These are phyloP conservation scores for Penicillium malachiteum DNA, from an alignment of 495 filamentous ascomycete species.

Conservation along the genomic window DNA sequence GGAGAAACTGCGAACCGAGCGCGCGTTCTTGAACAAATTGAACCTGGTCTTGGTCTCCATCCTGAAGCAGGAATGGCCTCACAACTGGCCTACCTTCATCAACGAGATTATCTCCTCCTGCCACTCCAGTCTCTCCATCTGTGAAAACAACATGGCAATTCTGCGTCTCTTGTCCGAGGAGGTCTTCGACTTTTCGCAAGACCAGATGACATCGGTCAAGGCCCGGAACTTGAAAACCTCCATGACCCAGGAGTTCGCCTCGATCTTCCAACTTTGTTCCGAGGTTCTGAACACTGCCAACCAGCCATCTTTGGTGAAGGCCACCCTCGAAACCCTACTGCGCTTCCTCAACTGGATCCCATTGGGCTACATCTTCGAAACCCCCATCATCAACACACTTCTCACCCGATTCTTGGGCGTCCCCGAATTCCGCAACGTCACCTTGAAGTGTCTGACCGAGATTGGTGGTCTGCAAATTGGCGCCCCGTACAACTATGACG, in stretches of 20 bases:
- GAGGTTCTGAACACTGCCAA: slow-evolving; percentile 87
- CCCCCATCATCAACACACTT: slow-evolving; percentile 90
- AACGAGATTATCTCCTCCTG: slow-evolving; percentile 98
- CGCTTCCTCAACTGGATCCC: slow-evolving; percentile 99
- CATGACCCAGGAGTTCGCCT: slow-evolving; percentile 97
- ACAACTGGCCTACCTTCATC: slow-evolving; percentile 99
- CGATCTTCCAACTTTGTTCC: slow-evolving; percentile 94
- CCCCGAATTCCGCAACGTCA: slow-evolving; percentile 93
- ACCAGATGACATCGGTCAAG: slow-evolving; percentile 97
- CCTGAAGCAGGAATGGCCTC: slow-evolving; percentile 99
- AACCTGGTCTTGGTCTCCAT: slow-evolving; percentile 97
- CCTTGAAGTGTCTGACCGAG: slow-evolving; percentile 94
- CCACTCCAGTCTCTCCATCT: slow-evolving; percentile 90
- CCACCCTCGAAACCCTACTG: slow-evolving; percentile 89
- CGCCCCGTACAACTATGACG: slow-evolving; percentile 76
- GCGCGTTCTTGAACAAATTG: slow-evolving; percentile 92
- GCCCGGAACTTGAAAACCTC: slow-evolving; percentile 93
- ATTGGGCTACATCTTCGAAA: slow-evolving; percentile 97
- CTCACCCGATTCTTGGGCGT: slow-evolving; percentile 84
- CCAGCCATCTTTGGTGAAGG: slow-evolving; percentile 85
- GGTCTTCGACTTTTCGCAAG: slow-evolving; percentile 97
- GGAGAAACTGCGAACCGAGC: slow-evolving; percentile 75
- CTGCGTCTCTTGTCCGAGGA: slow-evolving; percentile 94
- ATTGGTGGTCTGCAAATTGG: slow-evolving; percentile 89
- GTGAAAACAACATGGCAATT: slow-evolving; percentile 99